These are phyloP conservation scores for Globisporangium okanoganense DNA, from an alignment of 352 stramenopile genomes.

Conservation along the genomic window DNA sequence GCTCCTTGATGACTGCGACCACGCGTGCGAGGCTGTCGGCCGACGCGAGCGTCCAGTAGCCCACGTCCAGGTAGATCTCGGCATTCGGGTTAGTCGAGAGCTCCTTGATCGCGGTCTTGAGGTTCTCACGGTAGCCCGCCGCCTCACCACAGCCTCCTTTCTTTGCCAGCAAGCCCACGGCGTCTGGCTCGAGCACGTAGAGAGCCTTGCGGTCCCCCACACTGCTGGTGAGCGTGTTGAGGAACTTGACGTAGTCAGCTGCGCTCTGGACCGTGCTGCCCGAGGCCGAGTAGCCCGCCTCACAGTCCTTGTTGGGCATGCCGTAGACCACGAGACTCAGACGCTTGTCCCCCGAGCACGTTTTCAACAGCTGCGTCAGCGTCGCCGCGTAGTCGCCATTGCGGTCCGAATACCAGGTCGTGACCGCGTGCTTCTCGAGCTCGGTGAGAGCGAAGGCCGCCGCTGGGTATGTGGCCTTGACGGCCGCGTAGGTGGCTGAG, in stretches of 20 bases:
- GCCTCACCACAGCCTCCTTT: slow-evolving; percentile 25
- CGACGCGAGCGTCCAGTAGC: slow-evolving; percentile 53
- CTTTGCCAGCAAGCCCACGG: slow-evolving; percentile 48
- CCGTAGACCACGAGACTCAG: too few relatives aligned
- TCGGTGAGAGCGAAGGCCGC: slow-evolving; percentile 13
- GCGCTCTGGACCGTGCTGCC: not conserved
- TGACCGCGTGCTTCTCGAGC: slow-evolving; percentile 48
- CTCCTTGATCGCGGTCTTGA: slow-evolving; percentile 41
- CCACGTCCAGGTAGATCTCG: slow-evolving; percentile 68
- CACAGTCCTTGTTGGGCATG: too few relatives aligned
- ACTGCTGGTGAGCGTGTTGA: slow-evolving; percentile 37
- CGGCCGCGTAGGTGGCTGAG: not conserved
- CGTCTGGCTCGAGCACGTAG: slow-evolving; percentile 69
- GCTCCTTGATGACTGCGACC: slow-evolving; percentile 34
- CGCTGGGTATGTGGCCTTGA: not conserved
- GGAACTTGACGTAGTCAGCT: slow-evolving; percentile 56
- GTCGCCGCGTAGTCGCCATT: slow-evolving; percentile 35
- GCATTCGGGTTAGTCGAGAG: slow-evolving; percentile 63
- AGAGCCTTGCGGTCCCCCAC: slow-evolving; percentile 54
- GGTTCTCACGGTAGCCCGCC: slow-evolving; percentile 39
- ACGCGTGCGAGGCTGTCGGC: slow-evolving; percentile 20
- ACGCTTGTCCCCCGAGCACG: too few relatives aligned
- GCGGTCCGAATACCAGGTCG: slow-evolving; percentile 69
- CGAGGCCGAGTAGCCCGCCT: too few relatives aligned
- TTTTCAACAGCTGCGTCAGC: slow-evolving; percentile 5